Base-by-base conservation (phyloP, 2,329 filamentous ascomycete species). In the Scytalidium lignicola region DNA sequence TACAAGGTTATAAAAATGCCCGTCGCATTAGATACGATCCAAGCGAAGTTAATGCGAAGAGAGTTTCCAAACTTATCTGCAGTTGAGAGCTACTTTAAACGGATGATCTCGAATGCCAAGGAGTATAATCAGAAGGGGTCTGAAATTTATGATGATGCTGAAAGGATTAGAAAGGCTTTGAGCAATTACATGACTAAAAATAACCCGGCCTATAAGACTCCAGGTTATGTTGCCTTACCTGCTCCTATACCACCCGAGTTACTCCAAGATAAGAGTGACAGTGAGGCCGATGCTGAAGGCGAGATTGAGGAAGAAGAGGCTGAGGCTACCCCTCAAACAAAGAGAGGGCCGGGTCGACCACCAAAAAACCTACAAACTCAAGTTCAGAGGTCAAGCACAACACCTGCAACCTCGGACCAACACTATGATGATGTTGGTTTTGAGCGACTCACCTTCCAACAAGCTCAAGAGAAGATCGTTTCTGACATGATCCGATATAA, bases 171-270 rank as follows among this genome's bases (percentile, higher is more conserved):
- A 43, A 96, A 95, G 69, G 85, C 89, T 2, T 76, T 92, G 39
- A 91, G 87, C 65, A 92, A 91, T 61, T 90, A 83, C 66, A 95
- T 95, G 90, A 85, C 84, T 49, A 87, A 87, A 65, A 79, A 85
- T 58, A 95, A 96, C 60, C 90, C 90, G 13, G 88, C 88, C 15
- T 95, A 95, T 66, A 80, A 82, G 54, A 80, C 55, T 73, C 75
- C 78, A 20, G 72, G 71, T 43, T 93, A 95, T 62, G 76, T 80
- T 52, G 85, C 87, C 4, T 75, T 86, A 42, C 79, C 89, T 5
- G 90, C 88, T 1, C 87, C 89, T 18, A 0, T 74, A 91, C 85
- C 85, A 1, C 73, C 74, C n/a, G 74, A 80, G 17, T 67, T 70
- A 5, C 62, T 67, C 41, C 58, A 28, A 47, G 54, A 20, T 50